A percentile compares a stretch with the other conserved stretches of the same genome.
phyloP scores from a whole-genome alignment of 306 rosid genomes.

The Acacia crassicarpa region DNA sequence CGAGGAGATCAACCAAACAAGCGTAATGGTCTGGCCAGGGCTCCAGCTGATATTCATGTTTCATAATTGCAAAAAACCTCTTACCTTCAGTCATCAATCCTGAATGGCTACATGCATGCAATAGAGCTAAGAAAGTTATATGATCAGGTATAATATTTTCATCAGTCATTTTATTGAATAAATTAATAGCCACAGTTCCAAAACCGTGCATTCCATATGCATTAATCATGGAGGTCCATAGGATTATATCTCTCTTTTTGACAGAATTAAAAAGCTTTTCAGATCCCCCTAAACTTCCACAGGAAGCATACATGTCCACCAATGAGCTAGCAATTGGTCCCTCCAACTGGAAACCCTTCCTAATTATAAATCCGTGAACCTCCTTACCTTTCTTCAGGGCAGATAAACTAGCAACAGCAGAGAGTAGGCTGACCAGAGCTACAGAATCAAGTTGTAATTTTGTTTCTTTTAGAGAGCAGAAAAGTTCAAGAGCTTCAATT shows the following conservation, averaged over 20 bases:
- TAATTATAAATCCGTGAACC: not conserved
- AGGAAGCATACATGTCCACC: not conserved
- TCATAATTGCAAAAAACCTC: not conserved
- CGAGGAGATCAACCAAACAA: not conserved
- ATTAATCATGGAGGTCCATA: not conserved
- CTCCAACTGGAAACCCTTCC: not conserved
- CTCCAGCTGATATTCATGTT: not conserved
- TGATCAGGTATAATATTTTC: not conserved
- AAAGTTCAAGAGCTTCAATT: not conserved
- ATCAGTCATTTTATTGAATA: not conserved
- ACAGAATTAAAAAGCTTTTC: not conserved
- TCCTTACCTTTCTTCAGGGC: not conserved
- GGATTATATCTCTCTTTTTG: not conserved
- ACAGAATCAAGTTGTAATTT: not conserved
- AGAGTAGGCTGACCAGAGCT: not conserved
- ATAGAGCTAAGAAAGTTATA: not conserved
- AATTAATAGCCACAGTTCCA: not conserved
- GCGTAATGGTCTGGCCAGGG: not conserved
- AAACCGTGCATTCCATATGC: not conserved
- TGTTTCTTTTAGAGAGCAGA: not conserved
- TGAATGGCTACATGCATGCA: not conserved
- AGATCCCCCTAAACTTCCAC: not conserved
- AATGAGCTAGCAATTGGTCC: not conserved
- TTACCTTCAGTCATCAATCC: not conserved
- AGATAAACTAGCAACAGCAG: not conserved